Evolutionary conservation across 139 green algal genomes (phyloP), one percentile per base, ranked within the genome.

Genomic region (Diplosphaera chodatii): DNA sequence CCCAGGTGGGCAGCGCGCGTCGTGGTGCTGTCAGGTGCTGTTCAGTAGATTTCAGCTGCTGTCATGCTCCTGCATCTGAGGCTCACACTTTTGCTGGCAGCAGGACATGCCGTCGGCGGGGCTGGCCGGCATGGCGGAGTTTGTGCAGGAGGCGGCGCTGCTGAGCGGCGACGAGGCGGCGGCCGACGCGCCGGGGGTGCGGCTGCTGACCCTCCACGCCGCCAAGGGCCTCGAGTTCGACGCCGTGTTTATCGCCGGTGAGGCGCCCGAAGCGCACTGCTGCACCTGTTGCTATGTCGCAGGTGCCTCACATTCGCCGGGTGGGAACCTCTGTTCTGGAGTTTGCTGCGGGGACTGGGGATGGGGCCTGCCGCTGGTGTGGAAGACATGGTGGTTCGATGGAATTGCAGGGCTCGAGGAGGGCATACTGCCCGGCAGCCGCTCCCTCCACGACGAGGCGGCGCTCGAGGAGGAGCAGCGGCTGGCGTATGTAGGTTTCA

Each of bases 171-270:
- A 67, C 1, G 79, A 85, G n/a, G 70, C 32, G 1, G 70, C 66
- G 4, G 63, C 56, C 21, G 69, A 74, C 25, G 55, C 31, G 25
- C 22, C 29, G 20, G 72, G 70, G 1, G 86, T 90, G 66, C 76
- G 77, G 4, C 69, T 91, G 18, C 83, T 84, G 77, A 89, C 86
- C 1, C 66, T 91, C 55, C 86, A 91, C 74, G 74, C 74, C 0
- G 76, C 84, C 32, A 91, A 91, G 63, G 86, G 86, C 16, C 79
- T 90, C 20, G 86, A 91, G 74, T 91, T 86, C 34, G 55, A 80
- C 20, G 64, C 59, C 1, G 83, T 89, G 0, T 87, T 87, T 41
- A 73, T 91, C 16, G 68, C 78, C 32, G 80, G 84, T 73, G 68
- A 29, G n/a, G n/a, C n/a, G n/a, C n/a, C n/a, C n/a, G n/a, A n/a